Evolutionary conservation across 805 yeast species (phyloP).

Genomic region (Starmerella apis): DNA sequence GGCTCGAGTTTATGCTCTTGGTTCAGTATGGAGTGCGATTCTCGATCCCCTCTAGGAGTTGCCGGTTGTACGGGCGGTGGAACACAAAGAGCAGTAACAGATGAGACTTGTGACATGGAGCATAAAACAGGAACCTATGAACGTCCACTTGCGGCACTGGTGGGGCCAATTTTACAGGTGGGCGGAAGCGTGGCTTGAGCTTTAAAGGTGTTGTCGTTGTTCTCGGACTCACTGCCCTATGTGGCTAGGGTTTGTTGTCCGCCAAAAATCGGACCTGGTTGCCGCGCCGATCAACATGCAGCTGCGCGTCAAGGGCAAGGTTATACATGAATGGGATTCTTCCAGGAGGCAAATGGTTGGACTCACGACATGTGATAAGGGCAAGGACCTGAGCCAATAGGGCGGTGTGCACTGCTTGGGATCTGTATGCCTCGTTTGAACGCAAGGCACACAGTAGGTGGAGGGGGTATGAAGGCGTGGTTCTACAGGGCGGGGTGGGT

Average conservation of each 20-base stretch:
- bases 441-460: background rate
- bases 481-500: slow-evolving; percentile 1
- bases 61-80: slow-evolving; percentile 4
- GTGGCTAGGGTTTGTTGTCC: background rate
- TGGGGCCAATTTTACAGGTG: background rate
- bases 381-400: background rate
- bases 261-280: slow-evolving; percentile 6
- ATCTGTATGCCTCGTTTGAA: slow-evolving; percentile 4
- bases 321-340: background rate
- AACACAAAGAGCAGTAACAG: background rate
- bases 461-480: slow-evolving; percentile 3
- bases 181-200: slow-evolving; percentile 1
- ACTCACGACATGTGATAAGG: background rate
- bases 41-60: background rate
- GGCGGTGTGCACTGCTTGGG: background rate
- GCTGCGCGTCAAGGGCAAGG: background rate
- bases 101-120: slow-evolving; percentile 2
- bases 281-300: slow-evolving; percentile 4
- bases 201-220: slow-evolving; percentile 4
- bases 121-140: background rate
- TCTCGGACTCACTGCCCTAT: background rate
- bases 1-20: background rate
- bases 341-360: background rate
- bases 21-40: background rate
- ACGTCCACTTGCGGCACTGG: background rate